phyloP scores from a whole-genome alignment of 139 green algal genomes.

The Astrephomene gubernaculifera region DNA sequence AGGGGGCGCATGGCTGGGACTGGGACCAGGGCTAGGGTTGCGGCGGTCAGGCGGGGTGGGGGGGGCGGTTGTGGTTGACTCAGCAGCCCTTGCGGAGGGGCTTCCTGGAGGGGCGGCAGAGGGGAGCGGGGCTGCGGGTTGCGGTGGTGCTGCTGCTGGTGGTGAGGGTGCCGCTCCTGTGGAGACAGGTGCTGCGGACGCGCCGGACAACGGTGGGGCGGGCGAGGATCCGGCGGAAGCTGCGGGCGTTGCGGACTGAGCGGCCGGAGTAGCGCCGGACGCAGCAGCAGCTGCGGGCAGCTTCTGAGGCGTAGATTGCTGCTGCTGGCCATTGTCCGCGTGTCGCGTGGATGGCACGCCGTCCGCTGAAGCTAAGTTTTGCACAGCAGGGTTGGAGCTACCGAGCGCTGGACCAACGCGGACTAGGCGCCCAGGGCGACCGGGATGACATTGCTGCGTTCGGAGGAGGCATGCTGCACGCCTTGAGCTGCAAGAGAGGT shows the following conservation, averaged over 20 bases:
- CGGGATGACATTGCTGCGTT: background rate
- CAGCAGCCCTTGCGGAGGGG: too few species aligned
- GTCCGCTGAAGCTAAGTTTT: background rate
- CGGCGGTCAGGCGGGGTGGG: too few species aligned
- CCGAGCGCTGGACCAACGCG: background rate
- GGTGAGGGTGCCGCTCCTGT: background rate
- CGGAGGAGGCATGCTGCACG: slow-evolving; percentile 5
- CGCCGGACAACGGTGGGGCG: background rate
- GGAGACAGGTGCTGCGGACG: background rate
- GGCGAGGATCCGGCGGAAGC: background rate
- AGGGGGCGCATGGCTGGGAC: too few species aligned
- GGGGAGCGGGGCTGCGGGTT: background rate
- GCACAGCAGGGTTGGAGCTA: background rate
- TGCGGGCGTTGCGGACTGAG: background rate
- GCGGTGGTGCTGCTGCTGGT: background rate
- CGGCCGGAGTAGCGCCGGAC: background rate
- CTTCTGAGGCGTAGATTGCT: background rate
- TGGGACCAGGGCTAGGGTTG: too few species aligned
- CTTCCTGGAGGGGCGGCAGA: background rate
- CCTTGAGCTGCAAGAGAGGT: background rate
- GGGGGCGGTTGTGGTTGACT: too few species aligned
- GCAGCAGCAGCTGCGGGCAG: background rate
- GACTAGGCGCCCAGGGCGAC: background rate
- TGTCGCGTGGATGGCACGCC: too few species aligned
- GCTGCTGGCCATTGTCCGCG: background rate